phyloP scores from a whole-genome alignment of 768 basidiomycete species.

The Dacryopinax primogenitus region DNA sequence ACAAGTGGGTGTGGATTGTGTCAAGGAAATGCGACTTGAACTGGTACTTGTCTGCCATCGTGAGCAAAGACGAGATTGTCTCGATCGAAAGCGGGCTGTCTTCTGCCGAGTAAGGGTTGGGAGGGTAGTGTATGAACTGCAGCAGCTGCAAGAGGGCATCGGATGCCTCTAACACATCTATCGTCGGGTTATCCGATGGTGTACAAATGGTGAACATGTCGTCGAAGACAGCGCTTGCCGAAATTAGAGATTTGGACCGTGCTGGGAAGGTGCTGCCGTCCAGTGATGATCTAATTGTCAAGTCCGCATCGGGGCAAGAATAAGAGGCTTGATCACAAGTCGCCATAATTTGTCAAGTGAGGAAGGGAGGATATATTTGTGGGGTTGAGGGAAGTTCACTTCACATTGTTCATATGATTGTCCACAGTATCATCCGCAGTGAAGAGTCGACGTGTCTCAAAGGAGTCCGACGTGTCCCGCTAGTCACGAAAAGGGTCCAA shows the following conservation, averaged over 20 bases:
- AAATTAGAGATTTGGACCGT: not conserved
- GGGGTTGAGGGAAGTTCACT: not conserved
- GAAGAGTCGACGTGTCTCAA: not conserved
- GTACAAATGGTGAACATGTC: constrained; percentile 12
- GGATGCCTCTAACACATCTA: not conserved
- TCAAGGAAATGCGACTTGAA: constrained; percentile 36
- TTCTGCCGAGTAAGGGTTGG: not conserved
- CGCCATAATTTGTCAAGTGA: not conserved
- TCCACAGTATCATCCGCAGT: not conserved
- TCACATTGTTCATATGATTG: not conserved
- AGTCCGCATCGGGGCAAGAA: constrained; percentile 1
- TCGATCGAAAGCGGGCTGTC: not conserved
- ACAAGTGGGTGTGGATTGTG: constrained; percentile 40
- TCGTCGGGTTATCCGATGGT: not conserved
- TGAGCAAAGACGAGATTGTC: constrained; percentile 38
- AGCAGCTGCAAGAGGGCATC: not conserved
- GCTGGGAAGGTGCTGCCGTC: constrained; percentile 6
- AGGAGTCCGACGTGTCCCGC: not conserved
- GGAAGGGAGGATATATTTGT: not conserved
- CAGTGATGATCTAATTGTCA: constrained; percentile 8
- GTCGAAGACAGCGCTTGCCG: constrained; percentile 9
- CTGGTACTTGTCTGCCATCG: constrained; percentile 53
- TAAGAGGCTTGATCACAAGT: not conserved
- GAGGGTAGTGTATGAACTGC: not conserved
- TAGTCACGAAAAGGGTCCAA: not conserved